Evolutionary conservation across 495 filamentous ascomycete genomes (phyloP).

Genomic region (Symbiotaphrina buchneri): DNA sequence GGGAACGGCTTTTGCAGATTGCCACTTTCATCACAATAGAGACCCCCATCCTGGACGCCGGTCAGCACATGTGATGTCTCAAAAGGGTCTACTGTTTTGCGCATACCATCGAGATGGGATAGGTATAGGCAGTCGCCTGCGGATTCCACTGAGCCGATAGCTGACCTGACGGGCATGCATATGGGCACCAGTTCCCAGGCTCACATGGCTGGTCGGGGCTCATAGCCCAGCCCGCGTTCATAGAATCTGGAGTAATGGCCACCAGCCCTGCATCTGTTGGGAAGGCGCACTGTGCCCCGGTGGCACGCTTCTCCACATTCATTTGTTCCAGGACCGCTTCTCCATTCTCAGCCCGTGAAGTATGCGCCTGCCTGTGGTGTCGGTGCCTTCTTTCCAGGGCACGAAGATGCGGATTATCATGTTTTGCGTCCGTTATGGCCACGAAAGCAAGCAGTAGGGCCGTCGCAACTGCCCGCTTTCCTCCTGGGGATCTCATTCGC

Average conservation of each 20-base stretch:
- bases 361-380: neutral
- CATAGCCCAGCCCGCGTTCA: constrained; percentile 69
- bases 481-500: too few species aligned
- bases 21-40: constrained; percentile 49
- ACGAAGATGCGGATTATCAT: constrained; percentile 1
- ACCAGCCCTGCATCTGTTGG: constrained; percentile 47
- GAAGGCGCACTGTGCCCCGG: constrained; percentile 37
- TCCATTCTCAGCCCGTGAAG: constrained; percentile 1
- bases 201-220: constrained; percentile 51
- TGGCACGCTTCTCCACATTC: constrained; percentile 18
- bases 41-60: constrained; percentile 39
- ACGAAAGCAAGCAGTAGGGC: too few species aligned
- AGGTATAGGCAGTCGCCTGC: constrained; percentile 38
- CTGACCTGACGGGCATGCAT: constrained; percentile 55
- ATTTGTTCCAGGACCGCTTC: neutral
- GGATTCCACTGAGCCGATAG: constrained; percentile 68
- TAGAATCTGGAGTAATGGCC: constrained; percentile 32
- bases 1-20: constrained; percentile 50
- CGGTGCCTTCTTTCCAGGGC: neutral
- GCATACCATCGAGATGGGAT: constrained; percentile 55
- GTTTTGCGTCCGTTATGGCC: constrained; percentile 1
- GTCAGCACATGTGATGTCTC: constrained; percentile 16
- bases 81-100: neutral
- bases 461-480: too few species aligned
- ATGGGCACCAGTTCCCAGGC: constrained; percentile 51